Conservation (phyloP, 345 rosid species). For the Arabidopsis suecica region DNA sequence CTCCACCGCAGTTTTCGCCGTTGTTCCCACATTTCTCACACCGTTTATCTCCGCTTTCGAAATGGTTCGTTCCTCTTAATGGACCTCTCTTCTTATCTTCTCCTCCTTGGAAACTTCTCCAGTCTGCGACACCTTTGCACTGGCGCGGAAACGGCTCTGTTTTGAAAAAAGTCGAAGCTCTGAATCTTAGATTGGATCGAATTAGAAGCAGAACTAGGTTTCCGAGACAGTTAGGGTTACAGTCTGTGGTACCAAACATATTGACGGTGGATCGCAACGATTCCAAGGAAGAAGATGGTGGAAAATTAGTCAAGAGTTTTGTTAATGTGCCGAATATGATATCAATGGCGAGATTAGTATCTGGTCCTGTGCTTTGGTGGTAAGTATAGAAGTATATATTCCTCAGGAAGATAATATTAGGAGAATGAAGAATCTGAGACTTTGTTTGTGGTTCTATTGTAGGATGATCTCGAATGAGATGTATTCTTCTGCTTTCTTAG, state of each 20-base stretch:
- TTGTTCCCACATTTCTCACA: conserved; percentile 41
- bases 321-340: conserved; percentile 82
- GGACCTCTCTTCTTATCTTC: conserved; percentile 80
- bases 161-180: conserved; percentile 60
- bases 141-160: conserved; percentile 60
- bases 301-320: conserved; percentile 53
- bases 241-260: conserved; percentile 23
- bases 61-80: conserved; percentile 71
- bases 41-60: conserved; percentile 49
- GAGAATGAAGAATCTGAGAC: conserved; percentile 24
- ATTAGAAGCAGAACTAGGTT: conserved; percentile 48
- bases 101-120: conserved; percentile 93
- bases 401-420: background rate
- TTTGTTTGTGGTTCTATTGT: conserved; percentile 21
- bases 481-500: conserved; percentile 76
- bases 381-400: conserved; percentile 28
- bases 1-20: conserved; percentile 47
- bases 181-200: conserved; percentile 54
- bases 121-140: conserved; percentile 70
- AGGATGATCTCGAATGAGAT: conserved; percentile 90
- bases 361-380: conserved; percentile 96
- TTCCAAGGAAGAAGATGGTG: conserved; percentile 36
- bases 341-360: conserved; percentile 73
- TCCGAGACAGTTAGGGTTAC: conserved; percentile 45
- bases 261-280: conserved; percentile 33